Evolutionary conservation across 2,329 filamentous ascomycete species (phyloP), one percentile per base, ranked within the genome.

Genomic region (Fusarium protoensiforme): DNA sequence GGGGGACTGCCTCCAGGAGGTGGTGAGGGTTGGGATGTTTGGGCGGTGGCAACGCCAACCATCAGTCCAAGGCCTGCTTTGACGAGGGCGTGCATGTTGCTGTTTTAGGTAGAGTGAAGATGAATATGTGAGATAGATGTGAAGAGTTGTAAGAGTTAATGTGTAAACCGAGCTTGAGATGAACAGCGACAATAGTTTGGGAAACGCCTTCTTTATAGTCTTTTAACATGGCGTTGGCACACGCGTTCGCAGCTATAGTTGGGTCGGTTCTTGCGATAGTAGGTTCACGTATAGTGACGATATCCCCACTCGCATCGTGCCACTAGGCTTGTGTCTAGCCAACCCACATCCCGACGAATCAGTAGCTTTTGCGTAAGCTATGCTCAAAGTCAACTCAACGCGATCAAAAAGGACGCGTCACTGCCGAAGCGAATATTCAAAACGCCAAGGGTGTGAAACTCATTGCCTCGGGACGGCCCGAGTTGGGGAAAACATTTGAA

Each of bases 281-380:
- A n/a, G 36, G n/a, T 27, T 43, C 3, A 8, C 18, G 11, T n/a
- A n/a, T 11, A 38, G 11, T 18, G 27, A 46, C 24, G n/a, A 38
- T 33, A 54, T 29, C 24, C 22, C 35, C 36, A 53, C 46, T 14
- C 24, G 16, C 11, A 22, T 59, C 56, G 43, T 62, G 24, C 60
- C 60, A 62, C 43, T 13, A 62, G 24, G 16, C 60, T 36, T 36
- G 18, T 48, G 20, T 35, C 24, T 16, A 54, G 18, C n/a, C n/a
- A 62, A 39, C 43, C 60, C 35, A 53, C 60, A 53, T 62, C 60
- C 43, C 60, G 35, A 62, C 60, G n/a, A 62, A 62, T 62, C 60
- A 39, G 60, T 48, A 62, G 60, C 60, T 62, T 53, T 62, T 62
- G 60, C 60, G 60, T 62, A 62, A 35, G n/a, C 60, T 53, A 31